Evolutionary conservation across 768 basidiomycete species (phyloP), one percentile per base, ranked within the genome.

Genomic region (Rhodotorula paludigena): DNA sequence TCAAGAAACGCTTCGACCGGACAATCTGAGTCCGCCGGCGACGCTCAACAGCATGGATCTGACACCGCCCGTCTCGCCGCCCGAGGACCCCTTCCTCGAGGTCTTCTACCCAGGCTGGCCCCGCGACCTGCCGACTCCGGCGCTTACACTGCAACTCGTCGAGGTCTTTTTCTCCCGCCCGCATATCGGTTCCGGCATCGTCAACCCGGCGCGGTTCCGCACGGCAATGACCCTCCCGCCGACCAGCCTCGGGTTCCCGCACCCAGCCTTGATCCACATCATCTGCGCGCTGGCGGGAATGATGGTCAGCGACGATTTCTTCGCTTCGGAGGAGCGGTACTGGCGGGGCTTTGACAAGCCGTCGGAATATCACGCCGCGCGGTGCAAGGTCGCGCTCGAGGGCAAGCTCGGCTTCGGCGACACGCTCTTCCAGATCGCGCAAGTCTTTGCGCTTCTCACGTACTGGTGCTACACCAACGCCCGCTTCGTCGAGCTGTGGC

Each of bases 71-170:
- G 28, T n/a, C 25, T n/a, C 60, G 11, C 52, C 61, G 16, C 18
- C 30, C 12, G 25, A 47, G 16, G 64, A 66, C 57, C 44, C 33
- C 15, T 48, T 66, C 33, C 48, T 42, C 56, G 63, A 72, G 39
- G 33, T 74, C 23, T 51, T 74, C 38, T 73, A 64, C 48, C 72
- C 69, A 11, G 63, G 66, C n/a, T 74, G 74, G 74, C 71, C 68
- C 2, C 16, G 20, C 5, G 59, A 60, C 49, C 61, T 74, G 1
- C 74, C 74, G 1, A 45, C 66, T 0, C 73, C 64, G 25, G 57
- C 62, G 2, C 45, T 75, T 6, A 64, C 73, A 39, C 57, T 36
- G n/a, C 59, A 57, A 7, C 66, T 75, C 45, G 28, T 71, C 67
- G 74, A 75, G 38, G 58, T 72, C 35, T 75, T 39, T 61, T 73